Evolutionary conservation across 2,329 filamentous ascomycete genomes (phyloP).

Genomic region (Pseudogymnoascus sp.): DNA sequence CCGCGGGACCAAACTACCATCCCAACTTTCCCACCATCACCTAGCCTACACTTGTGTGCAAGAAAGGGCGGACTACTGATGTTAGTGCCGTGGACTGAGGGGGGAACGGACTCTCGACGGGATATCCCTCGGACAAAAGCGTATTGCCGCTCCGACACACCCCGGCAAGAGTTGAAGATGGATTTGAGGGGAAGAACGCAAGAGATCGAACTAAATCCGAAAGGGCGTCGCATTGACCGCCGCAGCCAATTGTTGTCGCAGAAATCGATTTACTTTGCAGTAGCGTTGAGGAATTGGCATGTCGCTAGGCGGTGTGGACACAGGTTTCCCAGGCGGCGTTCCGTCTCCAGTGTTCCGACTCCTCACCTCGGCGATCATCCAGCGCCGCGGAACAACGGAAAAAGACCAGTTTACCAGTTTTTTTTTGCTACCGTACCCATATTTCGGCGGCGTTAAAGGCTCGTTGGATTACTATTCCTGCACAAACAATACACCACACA

Average conservation of each 20-base stretch:
- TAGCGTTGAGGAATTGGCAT: constrained; percentile 2
- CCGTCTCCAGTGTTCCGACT: neutral
- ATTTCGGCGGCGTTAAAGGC: neutral
- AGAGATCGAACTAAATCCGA: neutral
- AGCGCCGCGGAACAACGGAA: neutral
- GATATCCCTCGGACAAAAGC: neutral
- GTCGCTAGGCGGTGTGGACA: neutral
- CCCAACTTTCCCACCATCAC: neutral
- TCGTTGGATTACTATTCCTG: neutral
- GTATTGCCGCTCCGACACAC: neutral
- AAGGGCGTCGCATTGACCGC: neutral
- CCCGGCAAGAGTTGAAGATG: neutral
- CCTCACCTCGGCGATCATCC: constrained; percentile 1
- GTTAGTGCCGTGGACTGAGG: neutral
- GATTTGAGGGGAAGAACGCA: neutral
- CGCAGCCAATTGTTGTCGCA: neutral
- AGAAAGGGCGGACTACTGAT: neutral
- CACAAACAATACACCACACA: neutral
- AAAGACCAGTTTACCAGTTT: neutral
- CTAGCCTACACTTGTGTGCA: neutral
- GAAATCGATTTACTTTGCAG: neutral
- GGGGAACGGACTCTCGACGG: neutral
- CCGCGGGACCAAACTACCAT: neutral
- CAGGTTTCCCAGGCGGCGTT: neutral
- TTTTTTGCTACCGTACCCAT: neutral